Conservation (phyloP, 805 yeast genomes). For the Ogataea pilisensis region DNA sequence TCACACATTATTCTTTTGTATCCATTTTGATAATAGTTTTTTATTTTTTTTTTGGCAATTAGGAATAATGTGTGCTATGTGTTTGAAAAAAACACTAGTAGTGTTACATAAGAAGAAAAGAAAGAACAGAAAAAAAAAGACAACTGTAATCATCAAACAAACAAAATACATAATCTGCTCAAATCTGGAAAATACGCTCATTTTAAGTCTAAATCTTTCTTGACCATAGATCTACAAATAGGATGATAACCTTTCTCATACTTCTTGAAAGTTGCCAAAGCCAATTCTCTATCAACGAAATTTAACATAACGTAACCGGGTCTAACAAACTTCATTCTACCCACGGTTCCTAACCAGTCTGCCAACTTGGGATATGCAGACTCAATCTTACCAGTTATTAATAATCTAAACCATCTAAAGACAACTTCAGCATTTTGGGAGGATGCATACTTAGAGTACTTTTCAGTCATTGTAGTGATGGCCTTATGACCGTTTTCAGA, state of each 20-base stretch:
- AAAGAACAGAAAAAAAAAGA: no score
- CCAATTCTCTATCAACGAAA: constrained; percentile 60
- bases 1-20: no score
- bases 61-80: no score
- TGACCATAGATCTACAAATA: constrained; percentile 77
- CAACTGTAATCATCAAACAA: no score
- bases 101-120: no score
- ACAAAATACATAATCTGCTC: no score
- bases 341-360: constrained; percentile 85
- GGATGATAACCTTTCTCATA: constrained; percentile 71
- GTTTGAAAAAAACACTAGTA: no score
- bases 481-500: constrained; percentile 31
- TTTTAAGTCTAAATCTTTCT: constrained; percentile 63
- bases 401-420: constrained; percentile 71
- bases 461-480: constrained; percentile 27
- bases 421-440: constrained; percentile 78
- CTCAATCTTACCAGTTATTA: constrained; percentile 48
- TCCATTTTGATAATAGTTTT: no score
- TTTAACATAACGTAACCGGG: constrained; percentile 73
- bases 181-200: no score
- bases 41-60: no score
- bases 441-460: constrained; percentile 38
- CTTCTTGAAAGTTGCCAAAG: constrained; percentile 59
- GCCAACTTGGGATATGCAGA: constrained; percentile 53
- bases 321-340: constrained; percentile 91